A percentile compares a stretch with the other conserved stretches of the same genome.
Evolutionary conservation across 2,329 filamentous ascomycete genomes (phyloP).

Genomic region (Xenoacremonium recifei): DNA sequence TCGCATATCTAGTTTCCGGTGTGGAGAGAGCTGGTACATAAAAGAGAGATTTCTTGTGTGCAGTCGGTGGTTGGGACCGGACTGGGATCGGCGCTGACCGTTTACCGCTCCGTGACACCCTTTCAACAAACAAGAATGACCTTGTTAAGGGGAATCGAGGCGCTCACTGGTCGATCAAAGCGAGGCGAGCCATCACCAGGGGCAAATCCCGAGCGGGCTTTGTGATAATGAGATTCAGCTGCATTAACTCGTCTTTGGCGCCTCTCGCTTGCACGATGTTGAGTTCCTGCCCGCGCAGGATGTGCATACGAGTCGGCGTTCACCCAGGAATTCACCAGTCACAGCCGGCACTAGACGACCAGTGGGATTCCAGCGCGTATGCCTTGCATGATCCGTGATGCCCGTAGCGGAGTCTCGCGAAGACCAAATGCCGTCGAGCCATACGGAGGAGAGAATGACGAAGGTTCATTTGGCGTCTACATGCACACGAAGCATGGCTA

Average conservation of each 20-base stretch:
- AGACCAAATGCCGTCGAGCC: too few relatives aligned
- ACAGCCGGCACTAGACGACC: neutral
- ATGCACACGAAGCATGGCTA: neutral
- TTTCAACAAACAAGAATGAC: neutral
- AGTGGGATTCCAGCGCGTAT: neutral
- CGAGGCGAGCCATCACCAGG: too few relatives aligned
- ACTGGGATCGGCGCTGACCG: neutral
- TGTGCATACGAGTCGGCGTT: neutral
- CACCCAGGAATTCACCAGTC: neutral
- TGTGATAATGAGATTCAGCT: too few relatives aligned
- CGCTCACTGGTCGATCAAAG: too few relatives aligned
- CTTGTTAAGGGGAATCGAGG: too few relatives aligned
- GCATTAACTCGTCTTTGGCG: neutral
- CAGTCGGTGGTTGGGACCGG: neutral
- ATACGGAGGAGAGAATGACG: too few relatives aligned
- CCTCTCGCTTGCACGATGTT: neutral
- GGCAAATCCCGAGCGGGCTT: too few relatives aligned
- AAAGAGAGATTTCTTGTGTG: slow-evolving; percentile 6
- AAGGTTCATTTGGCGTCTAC: too few relatives aligned
- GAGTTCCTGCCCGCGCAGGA: neutral
- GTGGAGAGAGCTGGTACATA: slow-evolving; percentile 8
- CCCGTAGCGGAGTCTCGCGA: too few relatives aligned
- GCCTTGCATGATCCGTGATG: neutral
- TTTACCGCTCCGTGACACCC: neutral
- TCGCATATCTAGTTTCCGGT: slow-evolving; percentile 11